Percentiles rank a stretch among this genome's conserved stretches.
These are phyloP conservation scores for Rhizophora apiculata DNA, from an alignment of 345 rosid genomes.

Conservation along the genomic window DNA sequence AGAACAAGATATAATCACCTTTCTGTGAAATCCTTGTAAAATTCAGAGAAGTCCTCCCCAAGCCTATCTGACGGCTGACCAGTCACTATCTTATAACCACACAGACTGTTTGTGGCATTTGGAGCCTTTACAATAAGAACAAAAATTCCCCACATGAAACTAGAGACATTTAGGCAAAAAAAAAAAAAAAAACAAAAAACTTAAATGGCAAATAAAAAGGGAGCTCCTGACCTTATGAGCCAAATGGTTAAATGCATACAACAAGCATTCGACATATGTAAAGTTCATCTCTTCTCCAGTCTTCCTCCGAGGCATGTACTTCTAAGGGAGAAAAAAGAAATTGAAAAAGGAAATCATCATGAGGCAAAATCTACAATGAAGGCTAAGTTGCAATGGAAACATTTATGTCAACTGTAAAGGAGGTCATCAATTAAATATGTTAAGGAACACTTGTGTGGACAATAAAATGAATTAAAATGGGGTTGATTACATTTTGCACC, in stretches of 20 bases:
- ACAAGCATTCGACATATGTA: slow-evolving; percentile 88
- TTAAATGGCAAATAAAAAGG: too few relatives aligned
- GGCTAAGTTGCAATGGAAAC: not conserved
- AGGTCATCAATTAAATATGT: too few relatives aligned
- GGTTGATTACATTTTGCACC: too few relatives aligned
- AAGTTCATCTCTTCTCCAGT: slow-evolving; percentile 95
- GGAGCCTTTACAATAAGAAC: slow-evolving; percentile 61
- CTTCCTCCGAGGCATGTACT: slow-evolving; percentile 89
- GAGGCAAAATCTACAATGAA: not conserved
- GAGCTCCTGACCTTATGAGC: slow-evolving; percentile 72
- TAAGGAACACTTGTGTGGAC: too few relatives aligned
- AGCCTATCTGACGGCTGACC: slow-evolving; percentile 98
- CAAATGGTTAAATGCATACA: slow-evolving; percentile 83
- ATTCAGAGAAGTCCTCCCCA: slow-evolving; percentile 94
- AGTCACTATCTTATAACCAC: slow-evolving; percentile 96
- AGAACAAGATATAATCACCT: slow-evolving; percentile 38
- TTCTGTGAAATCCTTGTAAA: slow-evolving; percentile 78
- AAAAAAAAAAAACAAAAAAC: slow-evolving; percentile 5
- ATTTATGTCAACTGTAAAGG: not conserved
- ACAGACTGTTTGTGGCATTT: slow-evolving; percentile 89
- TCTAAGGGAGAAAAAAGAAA: slow-evolving; percentile 39
- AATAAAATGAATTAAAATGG: too few relatives aligned
- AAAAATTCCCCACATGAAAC: slow-evolving; percentile 21
- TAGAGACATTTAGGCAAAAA: slow-evolving; percentile 1
- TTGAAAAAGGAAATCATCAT: slow-evolving; percentile 8